Evolutionary conservation across 108 stramenopile genomes (phyloP).

Genomic region (Discostella stelligeroides): DNA sequence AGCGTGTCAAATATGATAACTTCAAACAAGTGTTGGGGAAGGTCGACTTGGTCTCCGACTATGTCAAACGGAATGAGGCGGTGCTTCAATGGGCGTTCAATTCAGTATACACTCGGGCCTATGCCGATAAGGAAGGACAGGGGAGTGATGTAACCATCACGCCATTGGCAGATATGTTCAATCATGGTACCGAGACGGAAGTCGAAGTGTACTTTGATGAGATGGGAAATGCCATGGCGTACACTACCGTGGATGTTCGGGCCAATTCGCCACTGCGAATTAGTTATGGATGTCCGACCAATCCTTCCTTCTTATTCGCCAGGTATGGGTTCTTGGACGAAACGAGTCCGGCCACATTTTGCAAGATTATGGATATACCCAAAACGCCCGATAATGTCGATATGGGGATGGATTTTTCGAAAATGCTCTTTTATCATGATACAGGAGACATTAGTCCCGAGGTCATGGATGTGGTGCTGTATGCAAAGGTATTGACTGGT

Average conservation of each 20-base stretch:
- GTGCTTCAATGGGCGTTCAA: constrained; percentile 50
- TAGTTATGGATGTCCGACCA: constrained; percentile 47
- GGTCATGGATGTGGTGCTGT: constrained; percentile 47
- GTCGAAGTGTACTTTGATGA: constrained; percentile 51
- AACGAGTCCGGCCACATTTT: constrained; percentile 51
- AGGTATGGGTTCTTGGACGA: constrained; percentile 56
- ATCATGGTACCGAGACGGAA: constrained; percentile 49
- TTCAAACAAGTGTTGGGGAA: constrained; percentile 34
- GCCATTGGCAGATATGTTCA: constrained; percentile 47
- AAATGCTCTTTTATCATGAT: constrained; percentile 55
- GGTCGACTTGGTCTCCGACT: constrained; percentile 45
- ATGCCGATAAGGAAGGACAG: constrained; percentile 43
- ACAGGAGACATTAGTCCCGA: constrained; percentile 54
- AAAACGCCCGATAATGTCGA: constrained; percentile 39
- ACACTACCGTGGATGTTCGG: constrained; percentile 42
- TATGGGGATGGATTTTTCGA: constrained; percentile 48
- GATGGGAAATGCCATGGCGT: constrained; percentile 46
- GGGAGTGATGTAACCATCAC: constrained; percentile 35
- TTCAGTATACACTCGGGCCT: constrained; percentile 42
- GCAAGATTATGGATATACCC: constrained; percentile 58
- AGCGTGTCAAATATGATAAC: constrained; percentile 48
- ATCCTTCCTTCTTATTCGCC: constrained; percentile 52
- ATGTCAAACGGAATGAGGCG: constrained; percentile 27
- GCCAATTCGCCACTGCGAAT: constrained; percentile 52
- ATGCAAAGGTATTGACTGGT: constrained; percentile 48